Conservation (phyloP, 257 asterid species). For the Ajuga chamaepitys region DNA sequence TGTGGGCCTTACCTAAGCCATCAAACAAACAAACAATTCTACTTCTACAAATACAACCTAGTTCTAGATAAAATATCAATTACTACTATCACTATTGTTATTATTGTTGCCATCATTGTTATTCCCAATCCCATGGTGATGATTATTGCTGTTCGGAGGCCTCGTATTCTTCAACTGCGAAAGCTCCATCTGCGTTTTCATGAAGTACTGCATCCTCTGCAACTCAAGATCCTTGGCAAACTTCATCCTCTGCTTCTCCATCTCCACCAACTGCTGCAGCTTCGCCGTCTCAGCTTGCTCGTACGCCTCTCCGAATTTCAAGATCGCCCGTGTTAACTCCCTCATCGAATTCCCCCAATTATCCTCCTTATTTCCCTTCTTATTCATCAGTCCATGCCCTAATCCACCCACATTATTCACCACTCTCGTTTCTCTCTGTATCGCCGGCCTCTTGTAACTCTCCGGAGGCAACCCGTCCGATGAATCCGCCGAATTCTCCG, state of each 20-base stretch:
- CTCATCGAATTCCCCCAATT: slow-evolving; percentile 47
- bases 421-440: slow-evolving; percentile 15
- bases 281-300: slow-evolving; percentile 75
- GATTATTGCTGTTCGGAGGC: slow-evolving; percentile 28
- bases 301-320: slow-evolving; percentile 75
- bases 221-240: slow-evolving; percentile 79
- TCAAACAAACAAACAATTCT: slow-evolving; percentile 18
- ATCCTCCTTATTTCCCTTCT: slow-evolving; percentile 21
- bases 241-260: slow-evolving; percentile 95
- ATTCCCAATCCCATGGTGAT: slow-evolving; percentile 18
- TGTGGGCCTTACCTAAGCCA: slow-evolving; percentile 13
- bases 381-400: slow-evolving; percentile 10
- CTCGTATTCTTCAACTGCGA: slow-evolving; percentile 49
- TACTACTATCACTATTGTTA: slow-evolving; percentile 53
- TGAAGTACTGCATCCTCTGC: slow-evolving; percentile 86
- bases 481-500: slow-evolving; percentile 45
- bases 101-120: slow-evolving; percentile 13
- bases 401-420: slow-evolving; percentile 9
- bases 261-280: slow-evolving; percentile 77
- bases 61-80: slow-evolving; percentile 26
- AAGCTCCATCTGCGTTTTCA: slow-evolving; percentile 76
- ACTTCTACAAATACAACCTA: slow-evolving; percentile 35
- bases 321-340: slow-evolving; percentile 57
- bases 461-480: slow-evolving; percentile 61
- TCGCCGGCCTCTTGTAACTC: slow-evolving; percentile 39